Conservation (phyloP, 306 rosid species). For the Canavalia gladiata region DNA sequence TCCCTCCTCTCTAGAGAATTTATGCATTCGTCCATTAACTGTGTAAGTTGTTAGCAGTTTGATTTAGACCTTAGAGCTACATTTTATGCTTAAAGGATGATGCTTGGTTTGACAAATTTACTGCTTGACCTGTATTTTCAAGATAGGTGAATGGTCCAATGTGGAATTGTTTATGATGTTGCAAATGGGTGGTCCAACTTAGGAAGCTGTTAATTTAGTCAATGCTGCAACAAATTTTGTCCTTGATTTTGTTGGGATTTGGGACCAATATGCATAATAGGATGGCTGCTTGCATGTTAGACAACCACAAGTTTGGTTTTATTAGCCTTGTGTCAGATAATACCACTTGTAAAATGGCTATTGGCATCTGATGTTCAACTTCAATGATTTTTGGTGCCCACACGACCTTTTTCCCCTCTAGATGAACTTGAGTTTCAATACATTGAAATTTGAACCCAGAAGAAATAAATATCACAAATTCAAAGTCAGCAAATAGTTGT, state of each 20-base stretch:
- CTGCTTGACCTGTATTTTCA: not conserved
- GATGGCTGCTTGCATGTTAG: slow-evolving; percentile 19
- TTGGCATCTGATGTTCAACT: not conserved
- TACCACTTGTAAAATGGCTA: slow-evolving; percentile 6
- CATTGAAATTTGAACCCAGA: slow-evolving; percentile 8
- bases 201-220: not conserved
- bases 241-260: not conserved
- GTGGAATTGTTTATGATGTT: not conserved
- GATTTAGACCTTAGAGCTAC: slow-evolving; percentile 23
- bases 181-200: not conserved
- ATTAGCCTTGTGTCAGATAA: slow-evolving; percentile 18
- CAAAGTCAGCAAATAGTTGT: slow-evolving; percentile 12
- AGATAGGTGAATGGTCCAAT: slow-evolving; percentile 15
- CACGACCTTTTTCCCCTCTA: not conserved
- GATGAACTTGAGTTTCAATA: slow-evolving; percentile 19
- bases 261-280: slow-evolving; percentile 21
- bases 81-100: slow-evolving; percentile 3
- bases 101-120: not conserved
- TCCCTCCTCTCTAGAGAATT: not conserved
- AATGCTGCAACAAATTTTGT: not conserved
- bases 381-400: slow-evolving; percentile 14
- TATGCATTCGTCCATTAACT: not conserved
- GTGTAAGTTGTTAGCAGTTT: slow-evolving; percentile 12
- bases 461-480: slow-evolving; percentile 11
- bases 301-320: slow-evolving; percentile 17